Percentiles rank a stretch among this genome's conserved stretches.
Evolutionary conservation across 2,329 filamentous ascomycete species (phyloP).

Genomic region (Magnaporthiopsis incrustans): DNA sequence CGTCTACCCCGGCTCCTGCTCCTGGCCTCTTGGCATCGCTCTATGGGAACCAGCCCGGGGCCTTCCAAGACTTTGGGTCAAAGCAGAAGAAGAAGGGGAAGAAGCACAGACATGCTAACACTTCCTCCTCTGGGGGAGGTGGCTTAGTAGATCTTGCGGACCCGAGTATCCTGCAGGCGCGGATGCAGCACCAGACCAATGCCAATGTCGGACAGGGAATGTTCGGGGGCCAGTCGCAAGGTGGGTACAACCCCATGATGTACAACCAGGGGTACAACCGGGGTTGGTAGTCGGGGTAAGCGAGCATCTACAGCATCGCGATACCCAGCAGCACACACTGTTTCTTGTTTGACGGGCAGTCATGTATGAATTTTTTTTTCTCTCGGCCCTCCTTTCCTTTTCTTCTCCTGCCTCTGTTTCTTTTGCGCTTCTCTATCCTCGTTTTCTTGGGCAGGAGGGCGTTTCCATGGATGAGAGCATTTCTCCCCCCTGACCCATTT

Average conservation of each 20-base stretch:
- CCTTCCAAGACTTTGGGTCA: conserved; percentile 84
- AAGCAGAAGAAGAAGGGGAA: conserved; percentile 99
- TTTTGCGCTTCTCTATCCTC: conserved; percentile 8
- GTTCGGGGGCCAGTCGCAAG: conserved; percentile 83
- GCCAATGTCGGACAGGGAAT: conserved; percentile 80
- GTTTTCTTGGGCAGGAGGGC: conserved; percentile 5
- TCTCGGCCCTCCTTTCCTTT: not conserved
- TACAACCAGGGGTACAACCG: conserved; percentile 64
- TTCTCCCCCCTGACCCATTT: conserved; percentile 1
- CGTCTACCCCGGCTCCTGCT: conserved; percentile 79
- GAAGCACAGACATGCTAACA: conserved; percentile 99
- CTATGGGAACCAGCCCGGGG: conserved; percentile 78
- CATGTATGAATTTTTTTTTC: conserved; percentile 1
- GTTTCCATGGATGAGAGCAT: not conserved
- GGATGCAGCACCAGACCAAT: conserved; percentile 82
- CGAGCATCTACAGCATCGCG: conserved; percentile 7
- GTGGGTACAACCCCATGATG: conserved; percentile 92
- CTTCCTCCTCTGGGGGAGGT: conserved; percentile 99
- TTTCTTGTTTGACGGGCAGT: conserved; percentile 2
- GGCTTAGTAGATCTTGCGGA: conserved; percentile 99
- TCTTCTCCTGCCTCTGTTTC: conserved; percentile 6
- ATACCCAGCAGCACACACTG: conserved; percentile 5
- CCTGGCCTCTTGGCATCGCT: conserved; percentile 85
- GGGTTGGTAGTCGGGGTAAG: conserved; percentile 45
- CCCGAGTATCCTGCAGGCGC: conserved; percentile 98